phyloP scores from a whole-genome alignment of 202 grass and related monocot genomes.

The Hordeum pubiflorum region DNA sequence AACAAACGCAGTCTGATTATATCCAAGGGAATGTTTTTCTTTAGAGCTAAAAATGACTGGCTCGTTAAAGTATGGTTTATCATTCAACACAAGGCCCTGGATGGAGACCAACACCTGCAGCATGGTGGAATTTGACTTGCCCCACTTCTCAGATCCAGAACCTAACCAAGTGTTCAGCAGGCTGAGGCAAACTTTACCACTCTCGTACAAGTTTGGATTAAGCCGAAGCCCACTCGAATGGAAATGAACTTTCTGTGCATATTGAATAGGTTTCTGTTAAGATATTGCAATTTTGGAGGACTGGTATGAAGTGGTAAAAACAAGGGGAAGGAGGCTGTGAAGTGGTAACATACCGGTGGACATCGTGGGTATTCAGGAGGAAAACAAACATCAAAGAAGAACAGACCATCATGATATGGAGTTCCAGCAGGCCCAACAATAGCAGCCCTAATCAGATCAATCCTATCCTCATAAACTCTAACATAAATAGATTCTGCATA shows the following conservation, averaged over 20 bases:
- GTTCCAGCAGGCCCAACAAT: conserved; percentile 76
- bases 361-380: conserved; percentile 60
- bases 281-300: neutral
- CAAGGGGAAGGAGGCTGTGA: neutral
- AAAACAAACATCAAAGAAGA: conserved; percentile 90
- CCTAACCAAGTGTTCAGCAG: conserved; percentile 86
- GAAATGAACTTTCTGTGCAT: conserved; percentile 70
- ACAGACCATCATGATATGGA: conserved; percentile 83
- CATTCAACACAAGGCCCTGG: conserved; percentile 88
- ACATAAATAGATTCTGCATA: conserved; percentile 69
- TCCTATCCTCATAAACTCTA: conserved; percentile 76
- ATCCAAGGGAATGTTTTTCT: conserved; percentile 56
- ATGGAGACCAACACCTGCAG: conserved; percentile 87
- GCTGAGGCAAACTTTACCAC: conserved; percentile 82
- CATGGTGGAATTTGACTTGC: conserved; percentile 70
- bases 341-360: conserved; percentile 53
- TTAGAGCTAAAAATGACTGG: conserved; percentile 38
- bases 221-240: conserved; percentile 71
- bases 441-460: conserved; percentile 71
- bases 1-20: conserved; percentile 68
- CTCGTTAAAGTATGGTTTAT: conserved; percentile 91
- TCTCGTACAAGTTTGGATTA: conserved; percentile 92
- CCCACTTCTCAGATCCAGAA: conserved; percentile 69
- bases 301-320: neutral
- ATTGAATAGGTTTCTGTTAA: conserved; percentile 16